Evolutionary conservation across 2,329 filamentous ascomycete genomes (phyloP), one percentile per base, ranked within the genome.

Genomic region (Colletotrichum costaricense): DNA sequence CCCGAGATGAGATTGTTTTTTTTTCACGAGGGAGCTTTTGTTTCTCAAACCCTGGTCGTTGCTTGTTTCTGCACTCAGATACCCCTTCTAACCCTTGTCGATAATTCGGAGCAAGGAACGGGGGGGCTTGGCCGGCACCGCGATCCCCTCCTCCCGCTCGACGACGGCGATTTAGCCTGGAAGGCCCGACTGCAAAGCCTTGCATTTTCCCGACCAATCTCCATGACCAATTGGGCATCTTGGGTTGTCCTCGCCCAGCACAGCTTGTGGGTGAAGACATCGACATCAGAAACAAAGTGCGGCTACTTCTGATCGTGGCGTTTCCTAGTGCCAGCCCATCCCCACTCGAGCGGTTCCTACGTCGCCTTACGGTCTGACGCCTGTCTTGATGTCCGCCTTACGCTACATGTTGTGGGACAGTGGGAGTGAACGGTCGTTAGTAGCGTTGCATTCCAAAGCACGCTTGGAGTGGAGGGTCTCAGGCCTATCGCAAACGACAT

Each of bases 151-250:
- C 49, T 71, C 74, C 76, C 77, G 79, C 76, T 79, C 75, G 76
- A 76, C 76, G 58, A 73, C 72, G 74, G 75, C 78, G 79, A 76
- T 84, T 84, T 84, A 85, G 83, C 82, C 83, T 84, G 80, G 82
- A 84, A 82, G 81, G 82, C 80, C 81, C 81, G 81, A 82, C 78
- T 82, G 75, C 76, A 60, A 76, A 78, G 75, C 73, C 76, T 78
- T 78, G 77, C 76, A 80, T 82, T 84, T 80, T 81, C 77, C 81
- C 80, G 79, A 66, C 81, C 80, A 83, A 82, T 83, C 76, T 75
- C 75, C 67, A 71, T 69, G 63, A 58, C 74, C 77, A 77, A 79
- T 79, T 71, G 72, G 19, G 55, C 55, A 60, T 33, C 38, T 63
- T 58, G 42, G 26, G n/a, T 69, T n/a, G 14, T 26, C 22, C 14